A percentile compares a stretch with the other conserved stretches of the same genome.
These are phyloP conservation scores for Aspergillus pseudoviridinutans DNA, from an alignment of 2,329 filamentous ascomycete species.

Conservation along the genomic window DNA sequence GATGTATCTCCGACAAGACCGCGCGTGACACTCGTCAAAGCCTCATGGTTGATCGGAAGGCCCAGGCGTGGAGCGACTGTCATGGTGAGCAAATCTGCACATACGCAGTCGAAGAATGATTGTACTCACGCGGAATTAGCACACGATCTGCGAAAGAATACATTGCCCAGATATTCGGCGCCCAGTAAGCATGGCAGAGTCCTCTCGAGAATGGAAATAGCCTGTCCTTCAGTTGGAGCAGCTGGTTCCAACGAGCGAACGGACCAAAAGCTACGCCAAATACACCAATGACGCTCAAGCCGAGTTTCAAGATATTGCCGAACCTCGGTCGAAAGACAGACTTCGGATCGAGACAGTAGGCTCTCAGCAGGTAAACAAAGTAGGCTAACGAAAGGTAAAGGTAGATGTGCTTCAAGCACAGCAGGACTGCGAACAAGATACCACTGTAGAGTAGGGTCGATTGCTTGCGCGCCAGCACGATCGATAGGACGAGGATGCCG, in stretches of 20 bases:
- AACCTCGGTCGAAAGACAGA: slow-evolving; percentile 73
- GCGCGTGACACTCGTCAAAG: slow-evolving; percentile 83
- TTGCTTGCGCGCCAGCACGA: slow-evolving; percentile 73
- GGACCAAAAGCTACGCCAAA: slow-evolving; percentile 84
- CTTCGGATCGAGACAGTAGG: slow-evolving; percentile 77
- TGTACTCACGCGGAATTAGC: slow-evolving; percentile 69
- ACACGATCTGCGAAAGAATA: slow-evolving; percentile 88
- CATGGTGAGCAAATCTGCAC: slow-evolving; percentile 29
- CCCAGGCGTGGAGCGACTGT: slow-evolving; percentile 77
- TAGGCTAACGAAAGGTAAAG: slow-evolving; percentile 94
- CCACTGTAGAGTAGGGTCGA: slow-evolving; percentile 75
- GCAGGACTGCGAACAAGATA: slow-evolving; percentile 73
- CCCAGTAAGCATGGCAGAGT: slow-evolving; percentile 97
- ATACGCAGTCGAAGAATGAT: background rate
- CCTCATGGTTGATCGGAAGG: slow-evolving; percentile 66
- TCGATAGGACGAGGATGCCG: slow-evolving; percentile 79
- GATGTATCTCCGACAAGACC: slow-evolving; percentile 90
- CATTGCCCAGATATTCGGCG: slow-evolving; percentile 92
- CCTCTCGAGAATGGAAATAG: slow-evolving; percentile 93
- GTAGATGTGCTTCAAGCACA: slow-evolving; percentile 98
- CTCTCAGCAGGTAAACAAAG: slow-evolving; percentile 86
- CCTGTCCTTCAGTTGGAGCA: slow-evolving; percentile 76
- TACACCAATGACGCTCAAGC: slow-evolving; percentile 64
- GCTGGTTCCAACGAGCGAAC: slow-evolving; percentile 75
- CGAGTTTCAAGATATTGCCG: slow-evolving; percentile 78